Base-by-base conservation (phyloP, 768 basidiomycete genomes). In the Psilocybe subaeruginosa region DNA sequence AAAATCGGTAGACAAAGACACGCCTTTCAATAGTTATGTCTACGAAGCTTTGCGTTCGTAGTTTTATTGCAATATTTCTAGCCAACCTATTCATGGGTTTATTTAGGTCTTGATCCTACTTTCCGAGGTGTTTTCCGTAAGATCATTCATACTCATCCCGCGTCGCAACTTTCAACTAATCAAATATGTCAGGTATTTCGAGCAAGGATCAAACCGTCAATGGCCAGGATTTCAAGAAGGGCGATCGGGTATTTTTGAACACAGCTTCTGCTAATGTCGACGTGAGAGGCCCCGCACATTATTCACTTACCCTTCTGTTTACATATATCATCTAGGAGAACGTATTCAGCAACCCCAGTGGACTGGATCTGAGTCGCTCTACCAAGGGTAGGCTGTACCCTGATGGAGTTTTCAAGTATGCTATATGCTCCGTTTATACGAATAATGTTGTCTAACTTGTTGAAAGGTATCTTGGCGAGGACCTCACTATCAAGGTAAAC, bases 41-140 rank as follows among this genome's bases (percentile, higher is more conserved):
- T 78, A 81, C 17, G 92, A 94, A 70, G 89, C 89, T 12, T 70
- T 92, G 61, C 84, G 90, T 91, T 56, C 66, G 89, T 83, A 0
- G 3, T 37, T 43, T 16, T 59, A 2, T 23, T 46, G 1, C n/a
- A 4, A 8, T 37, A 12, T 49, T 35, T n/a, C 8, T 35, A 35
- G 2, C 51, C 4, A 16, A 9, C 23, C 29, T 41, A 3, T 52
- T 60, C 12, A 37, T 64, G 31, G 69, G 17, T 7, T 59, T 35
- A 54, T 55, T 8, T 55, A 92, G 90, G 92, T 56, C 77, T 91
- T 52, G 87, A 89, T 47, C 90, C 92, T 8, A 82, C 87, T 3
- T 87, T 93, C 78, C 82, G 80, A 56, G 91, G 92, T 57, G 82
- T 84, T 33, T 87, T 82, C 67, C 89, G 89, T 85, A 68, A 64